Base-by-base conservation (phyloP, 495 filamentous ascomycete genomes). In the Xylaria sp. region DNA sequence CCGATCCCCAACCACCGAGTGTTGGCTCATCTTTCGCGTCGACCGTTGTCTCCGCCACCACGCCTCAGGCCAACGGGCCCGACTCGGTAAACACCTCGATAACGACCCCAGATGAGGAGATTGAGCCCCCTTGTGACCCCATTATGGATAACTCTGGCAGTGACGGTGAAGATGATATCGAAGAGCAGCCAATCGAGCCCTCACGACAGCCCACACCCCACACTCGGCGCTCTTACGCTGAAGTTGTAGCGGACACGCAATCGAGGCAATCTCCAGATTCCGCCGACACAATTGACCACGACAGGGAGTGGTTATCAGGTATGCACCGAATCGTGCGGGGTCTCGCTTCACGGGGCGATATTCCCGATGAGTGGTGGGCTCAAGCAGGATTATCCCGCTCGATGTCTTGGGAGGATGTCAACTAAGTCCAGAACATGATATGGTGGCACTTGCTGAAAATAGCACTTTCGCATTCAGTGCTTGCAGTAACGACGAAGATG, bases 21-120 rank as follows among this genome's bases (percentile, higher is more conserved):
- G 88, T 88, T 3, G 89, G 92, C 52, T 92, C 93, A 1, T 96
- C 93, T 2, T 97, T 96, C 76, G 88, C 89, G 0, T 94, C 92
- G 0, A 86, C 88, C 0, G 84, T 88, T 5, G 88, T 89, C 4
- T 82, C 83, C 14, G 78, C 77, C 24, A 66, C 69, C 2, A 72
- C 78, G 3, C 80, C 82, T 0, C 82, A 83, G 50, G 79, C 74
- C 37, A 77, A 76, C 3, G 75, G 80, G 0, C 70, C 72, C 11
- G 72, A 70, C 55, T 83, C 84, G 0, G 79, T 76, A 14, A 73
- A 75, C 35, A 82, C 80, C 3, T 80, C 83, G 15, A 77, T 82
- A 67, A 80, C 79, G 4, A 76, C 71, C 35, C 80, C 73, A 2
- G 79, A 77, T 21, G 61, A 75, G 2, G 77, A 79, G 19, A 73